A percentile compares a stretch with the other conserved stretches of the same genome.
phyloP scores from a whole-genome alignment of 768 basidiomycete genomes.

The Termitomyces sp. region DNA sequence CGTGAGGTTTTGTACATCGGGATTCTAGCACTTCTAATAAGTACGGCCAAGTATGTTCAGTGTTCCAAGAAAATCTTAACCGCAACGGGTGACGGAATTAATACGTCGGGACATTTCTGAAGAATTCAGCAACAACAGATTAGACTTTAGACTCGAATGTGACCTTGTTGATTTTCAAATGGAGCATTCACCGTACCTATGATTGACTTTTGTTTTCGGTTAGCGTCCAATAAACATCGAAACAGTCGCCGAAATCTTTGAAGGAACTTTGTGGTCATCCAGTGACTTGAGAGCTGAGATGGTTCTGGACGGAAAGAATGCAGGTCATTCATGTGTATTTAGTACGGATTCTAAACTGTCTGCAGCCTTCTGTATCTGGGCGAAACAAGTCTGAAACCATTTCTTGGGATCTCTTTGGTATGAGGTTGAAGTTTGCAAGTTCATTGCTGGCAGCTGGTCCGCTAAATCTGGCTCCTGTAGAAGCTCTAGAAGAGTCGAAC shows the following conservation, averaged over 20 bases:
- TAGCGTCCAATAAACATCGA: too few relatives aligned
- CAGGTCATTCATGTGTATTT: slow-evolving; percentile 7
- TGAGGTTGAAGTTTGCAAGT: slow-evolving; percentile 8
- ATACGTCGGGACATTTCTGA: too few relatives aligned
- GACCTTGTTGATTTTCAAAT: not conserved
- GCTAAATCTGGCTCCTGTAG: slow-evolving; percentile 24
- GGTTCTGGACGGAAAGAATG: not conserved
- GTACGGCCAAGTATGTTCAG: not conserved
- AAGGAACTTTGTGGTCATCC: not conserved
- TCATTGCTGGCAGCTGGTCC: slow-evolving; percentile 27
- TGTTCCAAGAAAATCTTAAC: too few relatives aligned
- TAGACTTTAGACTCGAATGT: not conserved
- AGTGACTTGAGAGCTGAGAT: not conserved
- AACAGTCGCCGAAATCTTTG: too few relatives aligned
- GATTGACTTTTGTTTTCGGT: too few relatives aligned
- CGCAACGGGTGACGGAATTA: too few relatives aligned
- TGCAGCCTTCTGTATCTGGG: slow-evolving; percentile 51
- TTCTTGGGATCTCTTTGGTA: slow-evolving; percentile 37
- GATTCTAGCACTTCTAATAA: too few relatives aligned
- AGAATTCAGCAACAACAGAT: not conserved
- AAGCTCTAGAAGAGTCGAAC: slow-evolving; percentile 23
- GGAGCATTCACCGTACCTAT: not conserved
- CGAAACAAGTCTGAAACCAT: slow-evolving; percentile 68
- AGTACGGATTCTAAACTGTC: slow-evolving; percentile 26
- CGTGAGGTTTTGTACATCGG: too few relatives aligned